A percentile compares a stretch with the other conserved stretches of the same genome.
Evolutionary conservation across 2,329 filamentous ascomycete genomes (phyloP).

Genomic region (Chrysoporthe cubensis): DNA sequence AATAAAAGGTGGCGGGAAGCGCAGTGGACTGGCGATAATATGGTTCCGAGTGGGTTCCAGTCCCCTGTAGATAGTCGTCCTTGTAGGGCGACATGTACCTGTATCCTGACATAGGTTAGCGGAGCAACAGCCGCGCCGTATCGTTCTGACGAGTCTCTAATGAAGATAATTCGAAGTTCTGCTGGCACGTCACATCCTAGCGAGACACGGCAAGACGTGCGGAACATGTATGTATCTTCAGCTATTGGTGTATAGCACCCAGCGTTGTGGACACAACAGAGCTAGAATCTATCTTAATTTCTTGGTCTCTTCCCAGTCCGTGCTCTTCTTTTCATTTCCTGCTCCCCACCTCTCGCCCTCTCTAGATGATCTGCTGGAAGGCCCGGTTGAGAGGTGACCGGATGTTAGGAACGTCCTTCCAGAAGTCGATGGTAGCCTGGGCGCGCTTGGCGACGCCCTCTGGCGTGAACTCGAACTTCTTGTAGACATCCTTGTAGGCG

Average conservation of each 20-base stretch:
- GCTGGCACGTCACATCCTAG: background rate
- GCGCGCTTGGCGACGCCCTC: conserved; percentile 97
- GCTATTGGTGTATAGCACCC: conserved; percentile 19
- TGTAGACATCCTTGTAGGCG: conserved; percentile 97
- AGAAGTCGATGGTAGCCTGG: conserved; percentile 90
- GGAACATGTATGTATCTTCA: conserved; percentile 7
- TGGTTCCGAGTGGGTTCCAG: background rate
- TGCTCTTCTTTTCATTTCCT: conserved; percentile 8
- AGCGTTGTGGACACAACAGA: conserved; percentile 1
- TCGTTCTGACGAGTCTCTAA: background rate
- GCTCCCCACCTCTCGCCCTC: conserved; percentile 10
- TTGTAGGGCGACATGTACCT: background rate
- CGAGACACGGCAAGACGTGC: background rate
- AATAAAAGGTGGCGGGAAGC: background rate
- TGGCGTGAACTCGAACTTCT: conserved; percentile 99
- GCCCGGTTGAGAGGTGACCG: conserved; percentile 96
- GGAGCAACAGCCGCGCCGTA: background rate
- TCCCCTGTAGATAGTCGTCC: background rate
- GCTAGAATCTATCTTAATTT: conserved; percentile 16
- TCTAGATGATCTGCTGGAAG: conserved; percentile 93
- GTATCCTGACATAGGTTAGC: background rate
- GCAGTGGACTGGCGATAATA: background rate
- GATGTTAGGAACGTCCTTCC: conserved; percentile 88
- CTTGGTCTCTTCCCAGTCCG: background rate
- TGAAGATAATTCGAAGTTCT: background rate